Evolutionary conservation across 352 stramenopile genomes (phyloP), one percentile per base, ranked within the genome.

Genomic region (Pythium scleroteichum): DNA sequence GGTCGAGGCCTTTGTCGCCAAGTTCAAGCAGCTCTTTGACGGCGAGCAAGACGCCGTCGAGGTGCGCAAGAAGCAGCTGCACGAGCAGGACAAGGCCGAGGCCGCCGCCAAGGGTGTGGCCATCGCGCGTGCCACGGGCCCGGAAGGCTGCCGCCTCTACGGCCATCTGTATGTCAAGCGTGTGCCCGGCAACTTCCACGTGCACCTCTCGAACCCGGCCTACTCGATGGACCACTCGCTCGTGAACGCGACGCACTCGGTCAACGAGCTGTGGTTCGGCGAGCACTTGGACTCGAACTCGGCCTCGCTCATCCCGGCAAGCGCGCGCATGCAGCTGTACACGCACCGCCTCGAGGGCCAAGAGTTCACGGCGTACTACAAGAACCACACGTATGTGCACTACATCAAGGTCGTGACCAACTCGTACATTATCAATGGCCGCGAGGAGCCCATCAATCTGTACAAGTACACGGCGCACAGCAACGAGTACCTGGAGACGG

Each of bases 391-490:
- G 59, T 98, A 98, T 68, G 96, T 99, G 79, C 97, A 99, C 78
- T 99, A 99, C 84, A 98, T 99, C 66, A 99, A 99, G 76, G 95
- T 99, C 24, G 94, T 98, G 66, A 98, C 93, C 9, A 98, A 95
- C 74, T 69, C 80, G 73, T 95, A 95, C 66, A 71, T 96, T 45
- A 82, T 97, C 55, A 71, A 59, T 53, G 61, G 58, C 48, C 78
- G 81, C 41, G 60, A 66, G 45, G 63, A 69, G 46, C 60, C 69
- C 29, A 66, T 94, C 66, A 87, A 81, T 42, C 67, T 95, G 53
- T 96, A 94, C 85, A 94, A 94, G 79, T 96, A 96, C 84, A 96
- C 87, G 62, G 85, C 83, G 60, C 83, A 94, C 69, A 92, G 80
- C 73, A 91, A 92, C 69, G 82, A 96, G 71, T 96, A 96, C 62